Evolutionary conservation across 2,329 filamentous ascomycete species (phyloP).

Genomic region (Penicillium sp.): DNA sequence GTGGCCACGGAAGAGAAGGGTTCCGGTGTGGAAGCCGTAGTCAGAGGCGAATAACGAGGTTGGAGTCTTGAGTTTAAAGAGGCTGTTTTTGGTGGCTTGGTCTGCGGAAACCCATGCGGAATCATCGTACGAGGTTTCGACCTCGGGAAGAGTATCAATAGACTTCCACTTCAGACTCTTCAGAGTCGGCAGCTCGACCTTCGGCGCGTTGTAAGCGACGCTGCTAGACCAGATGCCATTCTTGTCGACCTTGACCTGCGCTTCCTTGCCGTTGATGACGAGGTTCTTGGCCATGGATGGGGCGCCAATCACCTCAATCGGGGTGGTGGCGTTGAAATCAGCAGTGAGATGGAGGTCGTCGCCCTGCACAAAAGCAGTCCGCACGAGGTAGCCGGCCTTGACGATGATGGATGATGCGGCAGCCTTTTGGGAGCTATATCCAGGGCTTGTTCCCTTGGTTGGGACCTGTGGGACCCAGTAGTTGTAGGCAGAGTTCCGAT

Average conservation of each 20-base stretch:
- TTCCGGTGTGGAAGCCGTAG: slow-evolving; percentile 65
- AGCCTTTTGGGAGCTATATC: slow-evolving; percentile 26
- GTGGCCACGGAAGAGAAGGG: slow-evolving; percentile 60
- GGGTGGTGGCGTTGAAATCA: slow-evolving; percentile 62
- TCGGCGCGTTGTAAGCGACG: slow-evolving; percentile 45
- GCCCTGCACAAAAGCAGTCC: slow-evolving; percentile 46
- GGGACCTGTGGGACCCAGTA: slow-evolving; percentile 39
- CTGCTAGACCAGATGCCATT: slow-evolving; percentile 46
- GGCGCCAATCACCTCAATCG: slow-evolving; percentile 60
- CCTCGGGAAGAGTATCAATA: slow-evolving; percentile 62
- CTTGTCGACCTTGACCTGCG: slow-evolving; percentile 34
- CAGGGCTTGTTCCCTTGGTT: slow-evolving; percentile 20
- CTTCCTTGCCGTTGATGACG: slow-evolving; percentile 52
- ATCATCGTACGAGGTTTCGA: slow-evolving; percentile 58
- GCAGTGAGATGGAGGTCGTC: slow-evolving; percentile 55
- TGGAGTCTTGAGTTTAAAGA: slow-evolving; percentile 51
- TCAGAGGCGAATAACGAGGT: slow-evolving; percentile 60
- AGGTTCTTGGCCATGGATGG: slow-evolving; percentile 48
- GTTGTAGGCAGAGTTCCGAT: slow-evolving; percentile 43
- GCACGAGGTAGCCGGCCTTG: slow-evolving; percentile 38
- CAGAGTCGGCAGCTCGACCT: slow-evolving; percentile 51
- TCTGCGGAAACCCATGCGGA: slow-evolving; percentile 56
- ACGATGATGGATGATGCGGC: slow-evolving; percentile 33
- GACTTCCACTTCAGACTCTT: slow-evolving; percentile 57
- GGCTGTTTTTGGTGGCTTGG: slow-evolving; percentile 54